Percentiles rank a stretch among this genome's conserved stretches.
Conservation (phyloP, 148 eudicot genomes). For the Rheum nobile region DNA sequence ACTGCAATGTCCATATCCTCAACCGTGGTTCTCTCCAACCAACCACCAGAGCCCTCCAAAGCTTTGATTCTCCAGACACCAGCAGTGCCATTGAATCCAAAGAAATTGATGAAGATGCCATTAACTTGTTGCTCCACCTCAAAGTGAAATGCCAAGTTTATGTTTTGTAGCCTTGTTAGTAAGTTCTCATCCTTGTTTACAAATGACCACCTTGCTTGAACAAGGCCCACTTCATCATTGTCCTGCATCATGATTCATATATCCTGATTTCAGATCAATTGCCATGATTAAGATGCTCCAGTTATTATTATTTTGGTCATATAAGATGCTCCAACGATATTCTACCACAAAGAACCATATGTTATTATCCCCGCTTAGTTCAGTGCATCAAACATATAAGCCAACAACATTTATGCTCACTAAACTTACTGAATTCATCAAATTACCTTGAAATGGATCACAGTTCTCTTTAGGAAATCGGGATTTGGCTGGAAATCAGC, state of each 20-base stretch:
- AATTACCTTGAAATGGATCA: slow-evolving; percentile 83
- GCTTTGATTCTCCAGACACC: slow-evolving; percentile 99
- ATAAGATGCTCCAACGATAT: no score
- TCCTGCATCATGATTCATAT: slow-evolving; percentile 39
- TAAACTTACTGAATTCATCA: neutral
- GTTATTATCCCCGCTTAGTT: no score
- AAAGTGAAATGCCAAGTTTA: slow-evolving; percentile 89
- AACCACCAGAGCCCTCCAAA: slow-evolving; percentile 89
- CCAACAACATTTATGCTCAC: neutral
- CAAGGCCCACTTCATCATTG: slow-evolving; percentile 80
- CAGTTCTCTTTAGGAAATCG: slow-evolving; percentile 66
- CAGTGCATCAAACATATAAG: no score
- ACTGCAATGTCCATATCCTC: slow-evolving; percentile 99
- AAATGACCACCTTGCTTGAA: slow-evolving; percentile 98
- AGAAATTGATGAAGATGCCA: slow-evolving; percentile 82
- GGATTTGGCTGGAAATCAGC: slow-evolving; percentile 90
- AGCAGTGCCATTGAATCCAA: slow-evolving; percentile 97
- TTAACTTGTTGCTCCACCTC: slow-evolving; percentile 99
- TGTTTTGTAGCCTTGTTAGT: slow-evolving; percentile 80
- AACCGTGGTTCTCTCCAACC: slow-evolving; percentile 98
- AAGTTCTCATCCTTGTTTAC: slow-evolving; percentile 94
- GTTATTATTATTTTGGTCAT: no score
- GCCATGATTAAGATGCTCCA: neutral
- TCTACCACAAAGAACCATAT: no score
- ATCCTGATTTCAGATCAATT: neutral